Evolutionary conservation across 2,329 filamentous ascomycete species (phyloP).

Genomic region (Neocatenulostroma microsporum): DNA sequence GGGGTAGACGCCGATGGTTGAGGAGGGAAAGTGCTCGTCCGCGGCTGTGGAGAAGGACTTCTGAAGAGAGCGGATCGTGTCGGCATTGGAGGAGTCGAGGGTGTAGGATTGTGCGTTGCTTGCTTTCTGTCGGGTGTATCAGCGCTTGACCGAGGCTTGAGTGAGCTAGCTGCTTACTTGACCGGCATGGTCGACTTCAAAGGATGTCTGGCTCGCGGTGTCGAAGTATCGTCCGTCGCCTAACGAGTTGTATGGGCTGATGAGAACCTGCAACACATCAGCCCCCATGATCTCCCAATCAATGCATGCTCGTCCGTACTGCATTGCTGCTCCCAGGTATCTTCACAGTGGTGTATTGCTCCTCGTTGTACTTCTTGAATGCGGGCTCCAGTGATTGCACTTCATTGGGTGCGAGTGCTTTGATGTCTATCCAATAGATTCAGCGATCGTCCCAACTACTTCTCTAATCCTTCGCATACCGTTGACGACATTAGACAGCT

Average conservation of each 20-base stretch:
- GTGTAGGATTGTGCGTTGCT: constrained; percentile 72
- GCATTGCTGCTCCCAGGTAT: constrained; percentile 76
- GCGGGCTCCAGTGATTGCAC: constrained; percentile 69
- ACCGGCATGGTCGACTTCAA: constrained; percentile 75
- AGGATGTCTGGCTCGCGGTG: constrained; percentile 77
- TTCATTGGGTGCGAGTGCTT: constrained; percentile 66
- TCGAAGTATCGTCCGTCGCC: constrained; percentile 83
- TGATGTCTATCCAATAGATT: constrained; percentile 61
- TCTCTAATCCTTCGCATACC: constrained; percentile 46
- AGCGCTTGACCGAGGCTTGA: constrained; percentile 3
- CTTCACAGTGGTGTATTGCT: constrained; percentile 83
- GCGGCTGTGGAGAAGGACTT: constrained; percentile 70
- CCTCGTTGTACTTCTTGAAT: constrained; percentile 92
- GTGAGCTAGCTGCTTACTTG: constrained; percentile 46
- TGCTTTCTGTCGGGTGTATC: constrained; percentile 55
- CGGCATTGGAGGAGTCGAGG: constrained; percentile 65
- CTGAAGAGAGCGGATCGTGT: constrained; percentile 75
- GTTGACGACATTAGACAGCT: constrained; percentile 83
- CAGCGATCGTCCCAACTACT: constrained; percentile 1
- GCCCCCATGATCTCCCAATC: too few species aligned
- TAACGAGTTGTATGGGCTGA: constrained; percentile 79
- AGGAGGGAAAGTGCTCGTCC: constrained; percentile 79
- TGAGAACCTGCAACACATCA: constrained; percentile 49
- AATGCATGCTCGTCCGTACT: constrained; percentile 40
- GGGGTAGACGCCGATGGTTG: constrained; percentile 75